These are phyloP conservation scores for Trifolium dubium DNA, from an alignment of 306 rosid genomes.

Conservation along the genomic window DNA sequence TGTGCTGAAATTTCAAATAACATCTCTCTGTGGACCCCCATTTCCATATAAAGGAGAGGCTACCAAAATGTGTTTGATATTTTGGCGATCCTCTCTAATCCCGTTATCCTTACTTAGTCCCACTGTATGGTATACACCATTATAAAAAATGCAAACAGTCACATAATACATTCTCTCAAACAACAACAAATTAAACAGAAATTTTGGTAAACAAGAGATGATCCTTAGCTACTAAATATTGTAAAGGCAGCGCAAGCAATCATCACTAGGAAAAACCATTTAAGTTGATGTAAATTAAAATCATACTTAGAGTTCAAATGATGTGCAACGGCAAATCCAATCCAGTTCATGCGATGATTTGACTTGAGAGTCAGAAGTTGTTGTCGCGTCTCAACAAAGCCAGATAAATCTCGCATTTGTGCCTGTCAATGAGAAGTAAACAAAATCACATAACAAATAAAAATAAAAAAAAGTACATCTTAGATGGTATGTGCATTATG, in stretches of 20 bases:
- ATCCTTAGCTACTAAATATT: not conserved
- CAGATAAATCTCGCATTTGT: conserved; percentile 94
- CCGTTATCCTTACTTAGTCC: conserved; percentile 1
- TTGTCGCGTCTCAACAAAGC: conserved; percentile 94
- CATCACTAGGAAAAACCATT: conserved; percentile 23
- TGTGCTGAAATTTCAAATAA: not conserved
- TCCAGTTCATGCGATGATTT: conserved; percentile 99
- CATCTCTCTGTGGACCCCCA: not conserved
- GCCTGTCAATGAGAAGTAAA: conserved; percentile 60
- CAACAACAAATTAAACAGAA: conserved; percentile 16
- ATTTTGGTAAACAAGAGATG: conserved; percentile 27
- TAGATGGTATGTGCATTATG: conserved; percentile 15
- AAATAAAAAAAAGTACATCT: conserved; percentile 5
- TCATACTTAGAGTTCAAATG: conserved; percentile 88
- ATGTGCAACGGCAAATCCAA: conserved; percentile 95
- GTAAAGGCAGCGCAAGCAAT: conserved; percentile 18
- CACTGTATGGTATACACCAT: not conserved
- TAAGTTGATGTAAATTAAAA: conserved; percentile 22
- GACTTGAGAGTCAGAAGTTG: conserved; percentile 89
- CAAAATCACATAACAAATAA: conserved; percentile 28
- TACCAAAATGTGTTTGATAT: not conserved
- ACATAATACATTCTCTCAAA: conserved; percentile 16
- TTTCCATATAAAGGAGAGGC: not conserved
- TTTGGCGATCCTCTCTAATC: conserved; percentile 11
- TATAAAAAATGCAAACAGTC: conserved; percentile 18